phyloP scores from a whole-genome alignment of 2,329 filamentous ascomycete genomes.

The Sclerotinia spermophila region DNA sequence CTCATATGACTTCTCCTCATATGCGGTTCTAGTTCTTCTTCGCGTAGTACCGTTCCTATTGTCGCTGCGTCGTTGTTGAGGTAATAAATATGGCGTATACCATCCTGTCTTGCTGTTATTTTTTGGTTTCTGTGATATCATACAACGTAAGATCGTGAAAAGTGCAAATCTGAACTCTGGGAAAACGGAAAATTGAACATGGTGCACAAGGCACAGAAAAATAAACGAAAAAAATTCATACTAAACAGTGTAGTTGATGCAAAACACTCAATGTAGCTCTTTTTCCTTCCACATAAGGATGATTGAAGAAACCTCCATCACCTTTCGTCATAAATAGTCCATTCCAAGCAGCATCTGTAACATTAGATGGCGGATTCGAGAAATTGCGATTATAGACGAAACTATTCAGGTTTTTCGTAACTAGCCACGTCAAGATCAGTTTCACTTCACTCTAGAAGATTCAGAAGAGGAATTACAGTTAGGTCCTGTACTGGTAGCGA shows the following conservation, averaged over 20 bases:
- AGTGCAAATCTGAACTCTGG: fast-evolving
- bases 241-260: slow-evolving; percentile 13
- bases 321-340: not conserved
- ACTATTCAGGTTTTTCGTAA: not conserved
- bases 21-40: not conserved
- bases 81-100: not conserved
- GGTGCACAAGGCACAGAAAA: fast-evolving
- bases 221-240: not conserved
- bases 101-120: not conserved
- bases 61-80: not conserved
- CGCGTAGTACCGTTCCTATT: not conserved
- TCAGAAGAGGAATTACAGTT: not conserved
- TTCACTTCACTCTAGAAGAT: fast-evolving
- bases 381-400: slow-evolving; percentile 9
- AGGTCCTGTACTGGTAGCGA: not conserved
- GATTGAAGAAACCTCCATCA: not conserved
- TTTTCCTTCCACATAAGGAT: not conserved
- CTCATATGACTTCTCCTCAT: slow-evolving; percentile 6
- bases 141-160: not conserved
- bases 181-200: not conserved
- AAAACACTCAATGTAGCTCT: slow-evolving; percentile 9
- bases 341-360: slow-evolving; percentile 6
- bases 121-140: too few relatives aligned
- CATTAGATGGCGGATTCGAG: not conserved
- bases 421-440: not conserved